A percentile compares a stretch with the other conserved stretches of the same genome.
Evolutionary conservation across 2,329 filamentous ascomycete genomes (phyloP).

Genomic region (Claviceps humidiphila): DNA sequence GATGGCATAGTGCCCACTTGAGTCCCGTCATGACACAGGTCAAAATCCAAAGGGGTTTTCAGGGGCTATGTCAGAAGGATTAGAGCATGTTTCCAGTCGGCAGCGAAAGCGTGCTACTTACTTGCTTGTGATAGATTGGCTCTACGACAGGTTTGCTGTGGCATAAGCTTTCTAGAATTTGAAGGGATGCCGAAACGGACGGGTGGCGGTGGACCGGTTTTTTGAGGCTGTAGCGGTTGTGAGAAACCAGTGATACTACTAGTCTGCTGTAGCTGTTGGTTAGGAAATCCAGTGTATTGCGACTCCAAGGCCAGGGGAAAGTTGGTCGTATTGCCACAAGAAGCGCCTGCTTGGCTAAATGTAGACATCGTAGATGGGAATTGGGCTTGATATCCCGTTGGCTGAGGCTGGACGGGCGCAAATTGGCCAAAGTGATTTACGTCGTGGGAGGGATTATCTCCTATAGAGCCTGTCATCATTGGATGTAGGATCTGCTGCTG

Average conservation of each 20-base stretch:
- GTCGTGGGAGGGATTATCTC: slow-evolving; percentile 27
- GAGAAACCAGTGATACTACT: slow-evolving; percentile 38
- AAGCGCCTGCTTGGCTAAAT: slow-evolving; percentile 30
- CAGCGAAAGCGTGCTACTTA: slow-evolving; percentile 37
- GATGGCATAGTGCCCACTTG: background rate
- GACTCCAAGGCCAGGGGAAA: slow-evolving; percentile 47
- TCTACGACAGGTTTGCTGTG: slow-evolving; percentile 78
- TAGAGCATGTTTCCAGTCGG: background rate
- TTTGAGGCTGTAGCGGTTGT: slow-evolving; percentile 33
- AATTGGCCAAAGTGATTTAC: slow-evolving; percentile 28
- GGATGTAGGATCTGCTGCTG: slow-evolving; percentile 30
- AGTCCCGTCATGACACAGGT: background rate
- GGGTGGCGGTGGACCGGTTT: slow-evolving; percentile 60
- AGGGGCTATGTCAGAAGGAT: slow-evolving; percentile 24
- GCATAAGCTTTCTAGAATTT: slow-evolving; percentile 61
- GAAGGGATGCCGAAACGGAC: slow-evolving; percentile 74
- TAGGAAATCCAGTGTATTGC: slow-evolving; percentile 40
- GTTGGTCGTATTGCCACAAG: slow-evolving; percentile 39
- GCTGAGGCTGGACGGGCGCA: slow-evolving; percentile 43
- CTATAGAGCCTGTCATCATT: slow-evolving; percentile 33
- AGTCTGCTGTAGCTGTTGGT: slow-evolving; percentile 35
- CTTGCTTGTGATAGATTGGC: slow-evolving; percentile 91
- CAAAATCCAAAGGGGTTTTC: slow-evolving; percentile 42
- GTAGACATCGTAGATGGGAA: slow-evolving; percentile 23
- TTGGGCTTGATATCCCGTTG: slow-evolving; percentile 44